Percentiles rank a stretch among this genome's conserved stretches.
These are phyloP conservation scores for Stachybotrys chartarum DNA, from an alignment of 2,329 filamentous ascomycete species.

Conservation along the genomic window DNA sequence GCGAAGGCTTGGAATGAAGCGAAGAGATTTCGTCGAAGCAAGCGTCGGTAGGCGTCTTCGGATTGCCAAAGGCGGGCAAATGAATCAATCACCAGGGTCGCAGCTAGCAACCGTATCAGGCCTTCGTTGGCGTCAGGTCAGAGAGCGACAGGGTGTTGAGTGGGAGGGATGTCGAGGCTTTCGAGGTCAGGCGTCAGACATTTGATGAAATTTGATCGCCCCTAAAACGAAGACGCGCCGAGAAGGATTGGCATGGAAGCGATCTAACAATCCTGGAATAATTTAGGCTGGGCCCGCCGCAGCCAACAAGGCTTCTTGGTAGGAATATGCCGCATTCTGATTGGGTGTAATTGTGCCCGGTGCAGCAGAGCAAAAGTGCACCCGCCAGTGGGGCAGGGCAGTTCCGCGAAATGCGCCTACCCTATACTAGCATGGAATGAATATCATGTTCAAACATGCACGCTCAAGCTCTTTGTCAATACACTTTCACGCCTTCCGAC, in stretches of 20 bases:
- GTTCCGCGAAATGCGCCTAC: no score
- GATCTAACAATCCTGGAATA: background rate
- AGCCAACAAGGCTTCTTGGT: background rate
- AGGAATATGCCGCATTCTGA: background rate
- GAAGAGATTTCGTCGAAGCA: no score
- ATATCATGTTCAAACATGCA: no score
- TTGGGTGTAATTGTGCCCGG: background rate
- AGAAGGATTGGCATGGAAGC: background rate
- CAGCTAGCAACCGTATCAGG: background rate
- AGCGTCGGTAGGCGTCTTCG: no score
- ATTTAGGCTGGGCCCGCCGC: background rate
- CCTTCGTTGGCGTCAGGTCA: background rate
- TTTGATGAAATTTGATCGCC: background rate
- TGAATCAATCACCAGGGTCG: no score
- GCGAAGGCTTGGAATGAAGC: no score
- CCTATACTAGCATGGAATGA: no score
- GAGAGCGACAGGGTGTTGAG: background rate
- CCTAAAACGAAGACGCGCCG: background rate
- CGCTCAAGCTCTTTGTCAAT: no score
- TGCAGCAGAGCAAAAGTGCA: background rate
- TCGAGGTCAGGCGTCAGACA: background rate
- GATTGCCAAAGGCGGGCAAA: no score
- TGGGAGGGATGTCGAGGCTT: background rate
- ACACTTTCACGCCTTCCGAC: no score
- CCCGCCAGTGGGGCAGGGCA: no score